These are phyloP conservation scores for Agaricales sp. DNA, from an alignment of 1,284 basidiomycete species.

Conservation along the genomic window DNA sequence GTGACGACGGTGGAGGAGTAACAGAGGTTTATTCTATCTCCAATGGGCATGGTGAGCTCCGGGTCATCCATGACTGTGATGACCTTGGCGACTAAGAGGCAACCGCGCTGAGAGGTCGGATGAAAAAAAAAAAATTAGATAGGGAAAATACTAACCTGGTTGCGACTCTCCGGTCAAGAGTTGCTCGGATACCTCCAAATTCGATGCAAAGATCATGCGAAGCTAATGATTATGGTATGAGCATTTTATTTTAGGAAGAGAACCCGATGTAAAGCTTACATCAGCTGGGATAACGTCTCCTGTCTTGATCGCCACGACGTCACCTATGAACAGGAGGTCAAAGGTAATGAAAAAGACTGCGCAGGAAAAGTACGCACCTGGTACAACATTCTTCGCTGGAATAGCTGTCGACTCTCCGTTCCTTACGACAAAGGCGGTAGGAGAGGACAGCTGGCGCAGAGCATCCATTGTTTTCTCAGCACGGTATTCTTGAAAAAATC, in stretches of 20 bases:
- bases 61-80: neutral
- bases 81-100: neutral
- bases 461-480: conserved; percentile 36
- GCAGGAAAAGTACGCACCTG: no score
- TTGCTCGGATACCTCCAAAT: conserved; percentile 3
- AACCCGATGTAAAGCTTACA: conserved; percentile 19
- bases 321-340: no score
- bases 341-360: no score
- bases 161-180: conserved; percentile 2
- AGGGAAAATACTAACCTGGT: neutral
- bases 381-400: conserved; percentile 37
- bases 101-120: no score
- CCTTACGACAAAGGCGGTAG: conserved; percentile 40
- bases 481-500: conserved; percentile 24
- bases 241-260: neutral
- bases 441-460: conserved; percentile 32
- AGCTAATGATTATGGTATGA: neutral
- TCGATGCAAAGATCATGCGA: conserved; percentile 3
- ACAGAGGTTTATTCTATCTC: conserved; percentile 11
- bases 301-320: conserved; percentile 33
- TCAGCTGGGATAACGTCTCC: conserved; percentile 42
- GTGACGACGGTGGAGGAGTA: conserved; percentile 11
- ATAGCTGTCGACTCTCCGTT: conserved; percentile 28
- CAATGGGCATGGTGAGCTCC: conserved; percentile 10
- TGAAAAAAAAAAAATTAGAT: neutral